Evolutionary conservation across 257 asterid species (phyloP).

Genomic region (Lavandula angustifolia): DNA sequence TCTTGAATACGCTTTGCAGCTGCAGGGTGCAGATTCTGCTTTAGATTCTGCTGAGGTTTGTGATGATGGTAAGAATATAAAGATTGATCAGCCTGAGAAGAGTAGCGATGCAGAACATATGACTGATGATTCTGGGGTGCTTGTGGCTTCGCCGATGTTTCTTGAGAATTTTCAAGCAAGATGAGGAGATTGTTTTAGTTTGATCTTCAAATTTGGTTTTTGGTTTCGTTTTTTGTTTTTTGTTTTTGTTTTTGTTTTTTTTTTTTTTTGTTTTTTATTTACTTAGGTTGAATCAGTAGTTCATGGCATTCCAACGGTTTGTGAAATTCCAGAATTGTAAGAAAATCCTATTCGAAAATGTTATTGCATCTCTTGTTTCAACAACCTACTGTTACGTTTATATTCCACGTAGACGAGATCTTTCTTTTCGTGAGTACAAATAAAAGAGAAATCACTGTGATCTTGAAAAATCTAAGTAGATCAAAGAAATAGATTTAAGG

Average conservation of each 20-base stretch:
- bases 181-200: conserved; percentile 27
- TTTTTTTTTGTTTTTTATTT: not conserved
- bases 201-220: not conserved
- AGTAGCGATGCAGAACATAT: conserved; percentile 31
- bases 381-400: too few relatives aligned
- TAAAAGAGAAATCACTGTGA: not conserved
- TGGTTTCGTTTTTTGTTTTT: conserved; percentile 9
- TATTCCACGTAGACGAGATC: too few relatives aligned
- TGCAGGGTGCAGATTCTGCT: conserved; percentile 48
- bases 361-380: too few relatives aligned
- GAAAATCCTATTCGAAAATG: too few relatives aligned
- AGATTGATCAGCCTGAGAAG: conserved; percentile 24
- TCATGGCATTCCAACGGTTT: not conserved
- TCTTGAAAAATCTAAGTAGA: conserved; percentile 46
- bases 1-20: conserved; percentile 77
- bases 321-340: too few relatives aligned
- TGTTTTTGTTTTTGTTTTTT: not conserved
- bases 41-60: conserved; percentile 4
- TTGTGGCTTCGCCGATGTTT: conserved; percentile 69
- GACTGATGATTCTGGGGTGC: conserved; percentile 78
- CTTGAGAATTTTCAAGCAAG: conserved; percentile 69
- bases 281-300: not conserved
- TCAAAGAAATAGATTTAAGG: conserved; percentile 54
- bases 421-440: too few relatives aligned
- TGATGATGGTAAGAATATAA: conserved; percentile 16